phyloP scores from a whole-genome alignment of 2,329 filamentous ascomycete species.

The Grosmannia penicillata region DNA sequence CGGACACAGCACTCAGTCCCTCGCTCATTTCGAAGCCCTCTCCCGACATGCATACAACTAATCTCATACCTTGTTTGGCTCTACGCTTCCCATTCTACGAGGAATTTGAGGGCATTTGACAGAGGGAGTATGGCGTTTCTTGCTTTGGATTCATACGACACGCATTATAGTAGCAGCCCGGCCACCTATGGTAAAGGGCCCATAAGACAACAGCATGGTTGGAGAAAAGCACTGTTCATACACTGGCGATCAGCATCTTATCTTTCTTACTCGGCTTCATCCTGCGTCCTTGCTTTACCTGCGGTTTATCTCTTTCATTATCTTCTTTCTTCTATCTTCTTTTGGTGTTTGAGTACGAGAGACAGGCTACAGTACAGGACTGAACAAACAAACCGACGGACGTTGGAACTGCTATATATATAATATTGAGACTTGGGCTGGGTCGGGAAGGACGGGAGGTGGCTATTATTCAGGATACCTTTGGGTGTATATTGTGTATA shows the following conservation, averaged over 20 bases:
- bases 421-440: too few relatives aligned
- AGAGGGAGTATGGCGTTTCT: constrained; percentile 1
- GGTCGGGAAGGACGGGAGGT: too few relatives aligned
- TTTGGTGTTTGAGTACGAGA: neutral
- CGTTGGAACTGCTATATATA: too few relatives aligned
- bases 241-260: neutral
- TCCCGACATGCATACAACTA: neutral
- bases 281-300: neutral
- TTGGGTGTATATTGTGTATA: too few relatives aligned
- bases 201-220: too few relatives aligned
- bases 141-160: neutral
- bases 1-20: too few relatives aligned
- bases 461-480: too few relatives aligned
- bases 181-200: too few relatives aligned
- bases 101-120: neutral
- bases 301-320: constrained; percentile 1
- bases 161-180: neutral
- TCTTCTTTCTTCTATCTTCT: neutral
- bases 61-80: neutral
- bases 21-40: too few relatives aligned
- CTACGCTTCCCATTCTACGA: neutral
- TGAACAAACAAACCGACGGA: too few relatives aligned
- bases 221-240: too few relatives aligned
- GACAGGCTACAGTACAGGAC: too few relatives aligned
- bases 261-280: neutral